Base-by-base conservation (phyloP, 176 grass and related monocot genomes). In the Bromus sterilis region DNA sequence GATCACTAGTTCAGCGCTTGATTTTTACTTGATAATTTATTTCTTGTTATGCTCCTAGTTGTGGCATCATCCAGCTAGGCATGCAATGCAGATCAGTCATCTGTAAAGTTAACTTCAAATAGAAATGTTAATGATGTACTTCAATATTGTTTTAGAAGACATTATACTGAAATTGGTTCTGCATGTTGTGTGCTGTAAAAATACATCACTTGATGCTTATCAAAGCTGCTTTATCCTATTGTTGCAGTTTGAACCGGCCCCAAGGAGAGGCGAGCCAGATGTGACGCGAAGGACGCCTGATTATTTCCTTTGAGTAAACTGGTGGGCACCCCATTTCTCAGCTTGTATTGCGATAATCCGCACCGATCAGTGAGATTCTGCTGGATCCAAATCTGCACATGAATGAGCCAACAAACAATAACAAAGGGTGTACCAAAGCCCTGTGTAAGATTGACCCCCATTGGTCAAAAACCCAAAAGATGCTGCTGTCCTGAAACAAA, bases 201-300 rank as follows among this genome's bases (percentile, higher is more conserved):
- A 21, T 81, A 4, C 9, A 3, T 3, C 53, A 20, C 9, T 1
- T 57, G n/a, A 44, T 8, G 40, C n/a, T 83, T 8, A 7, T 70
- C 43, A 66, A 66, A 37, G 74, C 26, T 35, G 42, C 13, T 77
- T 80, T 82, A 21, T 25, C 8, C 24, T 10, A 4, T 58, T 74
- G 42, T 57, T 73, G 36, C 77, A 92, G 87, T 92, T 94, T 84
- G 93, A 96, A 8, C 89, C 93, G 11, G 90, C 93, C 32, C 90
- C 90, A 57, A 92, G 93, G 81, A 90, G 93, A 91, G 93, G 93
- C 18, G 93, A 95, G 43, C 93, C 93, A 56, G 93, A 95, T 1
- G 93, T 95, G 44, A 95, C 93, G 3, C 85, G 93, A 46, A 92
- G 93, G 85, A 95, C 93, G 18, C 90, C 93, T 2, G 93, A 95